These are phyloP conservation scores for Saccharomycopsis guyanensis DNA, from an alignment of 805 yeast species.

Conservation along the genomic window DNA sequence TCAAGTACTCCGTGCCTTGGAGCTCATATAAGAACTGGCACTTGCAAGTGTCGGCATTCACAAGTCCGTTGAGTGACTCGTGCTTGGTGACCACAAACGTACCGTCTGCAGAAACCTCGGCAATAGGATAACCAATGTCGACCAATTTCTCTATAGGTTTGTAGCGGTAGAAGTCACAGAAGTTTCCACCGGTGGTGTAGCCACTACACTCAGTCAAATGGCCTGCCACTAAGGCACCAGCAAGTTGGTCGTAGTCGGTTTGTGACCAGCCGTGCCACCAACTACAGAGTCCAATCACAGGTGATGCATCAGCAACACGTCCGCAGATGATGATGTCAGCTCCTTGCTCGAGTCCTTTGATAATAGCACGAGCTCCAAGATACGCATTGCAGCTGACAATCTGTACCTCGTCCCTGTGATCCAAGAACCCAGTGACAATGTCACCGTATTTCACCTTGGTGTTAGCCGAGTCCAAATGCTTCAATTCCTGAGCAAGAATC, in stretches of 20 bases:
- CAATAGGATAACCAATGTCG: slow-evolving; percentile 23
- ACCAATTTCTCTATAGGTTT: slow-evolving; percentile 16
- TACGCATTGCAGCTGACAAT: slow-evolving; percentile 20
- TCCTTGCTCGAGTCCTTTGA: slow-evolving; percentile 21
- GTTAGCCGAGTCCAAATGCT: slow-evolving; percentile 19
- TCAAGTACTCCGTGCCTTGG: slow-evolving; percentile 25
- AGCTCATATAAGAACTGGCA: slow-evolving; percentile 24
- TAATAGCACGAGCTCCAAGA: slow-evolving; percentile 23
- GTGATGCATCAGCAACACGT: slow-evolving; percentile 23
- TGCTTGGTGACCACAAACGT: slow-evolving; percentile 23
- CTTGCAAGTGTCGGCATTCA: slow-evolving; percentile 20
- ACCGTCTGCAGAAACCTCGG: slow-evolving; percentile 22
- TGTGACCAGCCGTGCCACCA: slow-evolving; percentile 24
- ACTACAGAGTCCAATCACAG: slow-evolving; percentile 23
- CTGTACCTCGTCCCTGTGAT: not conserved
- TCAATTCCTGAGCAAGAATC: slow-evolving; percentile 13
- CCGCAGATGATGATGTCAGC: slow-evolving; percentile 24
- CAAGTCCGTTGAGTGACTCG: slow-evolving; percentile 21
- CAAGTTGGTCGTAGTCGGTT: slow-evolving; percentile 21
- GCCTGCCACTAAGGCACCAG: slow-evolving; percentile 24
- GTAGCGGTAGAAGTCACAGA: slow-evolving; percentile 22
- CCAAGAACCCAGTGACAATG: not conserved
- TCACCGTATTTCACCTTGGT: slow-evolving; percentile 2
- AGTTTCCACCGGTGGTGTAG: slow-evolving; percentile 21
- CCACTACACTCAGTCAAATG: slow-evolving; percentile 24